Base-by-base conservation (phyloP, 2,329 filamentous ascomycete species). In the Talaromyces sp. region DNA sequence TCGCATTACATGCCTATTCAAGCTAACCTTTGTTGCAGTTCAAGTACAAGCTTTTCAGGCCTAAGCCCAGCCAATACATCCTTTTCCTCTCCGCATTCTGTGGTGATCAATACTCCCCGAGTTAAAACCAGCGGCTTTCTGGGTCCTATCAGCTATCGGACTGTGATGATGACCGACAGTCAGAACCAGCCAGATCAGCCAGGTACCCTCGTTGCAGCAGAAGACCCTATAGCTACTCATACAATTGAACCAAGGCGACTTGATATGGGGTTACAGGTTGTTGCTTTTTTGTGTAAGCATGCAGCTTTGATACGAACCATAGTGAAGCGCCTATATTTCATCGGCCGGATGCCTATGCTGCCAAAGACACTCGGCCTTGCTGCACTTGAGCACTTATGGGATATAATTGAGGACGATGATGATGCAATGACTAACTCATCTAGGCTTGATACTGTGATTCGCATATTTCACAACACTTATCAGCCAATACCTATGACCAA, bases 391-490 rank as follows among this genome's bases (percentile, higher is more conserved):
- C 19, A 19, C 10, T n/a, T 55, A 13, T 55, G 53, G 53, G 27
- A 32, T n/a, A 30, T 55, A 15, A 55, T 55, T 19, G 30, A 27
- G 10, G 44, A 36, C 30, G 10, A 25, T 7, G 27, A 55, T 22
- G 28, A 27, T 15, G 7, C 32, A 30, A 9, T 5, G 30, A 17
- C 27, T 25, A 30, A 22, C 15, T 9, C 28, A 22, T 30, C n/a
- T 13, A 55, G n/a, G 30, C 32, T 55, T 19, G 25, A 36, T 15
- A 36, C 30, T 22, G 53, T 55, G 19, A 36, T 55, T 33, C 53
- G 53, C 28, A 55, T 55, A 55, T 55, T 55, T 33, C 53, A 33
- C 17, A 55, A 55, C 53, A 36, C 53, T 30, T 33, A 55, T 22
- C 53, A 55, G 30, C n/a, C 53, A 19, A 36, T 55, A 55, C 30